Evolutionary conservation across 2,329 filamentous ascomycete species (phyloP).

Genomic region (Eutypella sp.): DNA sequence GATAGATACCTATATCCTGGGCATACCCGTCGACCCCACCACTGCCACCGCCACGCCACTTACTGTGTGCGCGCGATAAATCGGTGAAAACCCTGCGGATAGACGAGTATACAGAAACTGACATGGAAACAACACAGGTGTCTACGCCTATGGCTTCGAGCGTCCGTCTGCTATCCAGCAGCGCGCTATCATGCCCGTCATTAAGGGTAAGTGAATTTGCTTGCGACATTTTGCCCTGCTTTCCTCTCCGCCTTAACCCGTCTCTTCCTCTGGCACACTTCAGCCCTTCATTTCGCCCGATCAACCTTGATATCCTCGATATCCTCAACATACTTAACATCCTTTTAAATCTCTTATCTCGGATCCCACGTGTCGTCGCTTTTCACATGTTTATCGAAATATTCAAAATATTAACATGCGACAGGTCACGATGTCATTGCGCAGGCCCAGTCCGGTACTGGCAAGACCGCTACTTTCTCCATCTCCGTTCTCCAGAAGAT

Average conservation of each 20-base stretch:
- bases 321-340: too few relatives aligned
- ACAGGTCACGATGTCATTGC: conserved; percentile 97
- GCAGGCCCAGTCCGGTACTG: conserved; percentile 98
- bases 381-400: too few relatives aligned
- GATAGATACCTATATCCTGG: conserved; percentile 21
- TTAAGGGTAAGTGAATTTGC: conserved; percentile 73
- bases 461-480: conserved; percentile 99
- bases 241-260: neutral
- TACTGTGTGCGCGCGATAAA: too few relatives aligned
- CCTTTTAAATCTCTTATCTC: too few relatives aligned
- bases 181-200: conserved; percentile 99
- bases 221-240: neutral
- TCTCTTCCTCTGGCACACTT: neutral
- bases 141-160: conserved; percentile 99
- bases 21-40: too few relatives aligned
- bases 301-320: too few relatives aligned
- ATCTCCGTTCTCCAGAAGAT: conserved; percentile 99
- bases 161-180: conserved; percentile 99
- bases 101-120: neutral
- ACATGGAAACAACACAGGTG: conserved; percentile 47
- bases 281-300: too few relatives aligned
- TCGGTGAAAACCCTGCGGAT: too few relatives aligned
- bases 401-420: conserved; percentile 10
- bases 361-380: too few relatives aligned
- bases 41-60: too few relatives aligned